Evolutionary conservation across 176 grass and related monocot species (phyloP), one percentile per base, ranked within the genome.

Genomic region (Saccharum officinarum): DNA sequence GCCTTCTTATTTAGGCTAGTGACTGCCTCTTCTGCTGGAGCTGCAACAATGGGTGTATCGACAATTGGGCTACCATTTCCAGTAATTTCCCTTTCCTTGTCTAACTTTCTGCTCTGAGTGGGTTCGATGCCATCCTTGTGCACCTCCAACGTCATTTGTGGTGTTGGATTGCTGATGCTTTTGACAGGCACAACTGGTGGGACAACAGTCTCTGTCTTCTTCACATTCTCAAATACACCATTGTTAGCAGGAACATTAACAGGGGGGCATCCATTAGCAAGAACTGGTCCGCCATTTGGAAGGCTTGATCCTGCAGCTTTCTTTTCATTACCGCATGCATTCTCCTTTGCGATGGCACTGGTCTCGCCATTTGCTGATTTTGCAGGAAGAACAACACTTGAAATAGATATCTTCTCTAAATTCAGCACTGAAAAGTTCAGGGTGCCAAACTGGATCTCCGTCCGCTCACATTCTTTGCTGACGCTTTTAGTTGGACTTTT

Each of bases 391-490:
- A 84, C 75, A 70, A 39, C 57, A 66, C 39, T 55, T 76, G 69
- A 79, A 79, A 8, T 84, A 6, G 93, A 25, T 42, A 44, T 36
- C 75, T 87, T 88, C 2, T 65, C 76, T 67, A 74, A 82, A 79
- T 72, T 94, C 73, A 89, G 66, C 69, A 77, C 84, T 22, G 90
- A 78, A 40, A 96, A 79, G 80, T 99, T 87, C 54, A 96, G 75
- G 11, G 97, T 92, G 3, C 94, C 94, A 83, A 90, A 98, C 77
- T 91, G 91, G 67, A 92, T 85, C 70, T 91, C 95, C 69, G 87
- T 23, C 25, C 20, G 71, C 63, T 84, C 87, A 40, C 69, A 81
- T 73, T 73, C 47, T 63, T 80, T 92, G 2, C 42, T 75, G 16
- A 9, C 44, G 44, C 78, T 87, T 71, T 80, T 80, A 65, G 52